Conservation (phyloP, 352 stramenopile genomes). For the Phytophthora foliorum region DNA sequence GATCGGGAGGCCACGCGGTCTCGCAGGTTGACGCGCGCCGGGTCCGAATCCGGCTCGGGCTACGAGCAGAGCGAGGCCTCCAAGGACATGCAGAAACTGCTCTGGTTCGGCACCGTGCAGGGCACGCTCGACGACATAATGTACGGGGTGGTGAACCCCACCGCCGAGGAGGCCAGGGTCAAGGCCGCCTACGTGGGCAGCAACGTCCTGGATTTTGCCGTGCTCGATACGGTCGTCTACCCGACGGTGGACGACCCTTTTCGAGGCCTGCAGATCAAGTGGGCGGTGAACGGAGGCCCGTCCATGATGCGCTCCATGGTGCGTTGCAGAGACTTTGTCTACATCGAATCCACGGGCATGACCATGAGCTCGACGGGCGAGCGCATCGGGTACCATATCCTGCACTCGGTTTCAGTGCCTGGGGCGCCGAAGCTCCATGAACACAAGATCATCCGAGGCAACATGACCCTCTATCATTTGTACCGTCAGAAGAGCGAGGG, state of each 20-base stretch:
- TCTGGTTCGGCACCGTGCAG: constrained; percentile 49
- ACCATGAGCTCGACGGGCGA: constrained; percentile 46
- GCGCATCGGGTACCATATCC: constrained; percentile 48
- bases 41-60: constrained; percentile 7
- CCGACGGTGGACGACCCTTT: constrained; percentile 56
- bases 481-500: constrained; percentile 53
- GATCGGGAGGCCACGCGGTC: constrained; percentile 28
- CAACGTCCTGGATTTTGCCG: constrained; percentile 57
- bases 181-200: constrained; percentile 41
- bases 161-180: constrained; percentile 36
- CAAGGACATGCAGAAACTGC: constrained; percentile 48
- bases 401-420: constrained; percentile 40
- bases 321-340: constrained; percentile 61
- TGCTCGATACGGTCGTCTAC: constrained; percentile 50
- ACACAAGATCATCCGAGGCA: constrained; percentile 51
- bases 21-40: constrained; percentile 13
- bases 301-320: constrained; percentile 53
- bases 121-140: constrained; percentile 55
- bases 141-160: constrained; percentile 49
- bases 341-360: constrained; percentile 57
- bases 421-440: constrained; percentile 36
- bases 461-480: constrained; percentile 61
- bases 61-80: constrained; percentile 13
- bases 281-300: constrained; percentile 57
- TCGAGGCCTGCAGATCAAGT: constrained; percentile 50